These are phyloP conservation scores for Dactylella cylindrospora DNA, from an alignment of 2,329 filamentous ascomycete genomes.

Conservation along the genomic window DNA sequence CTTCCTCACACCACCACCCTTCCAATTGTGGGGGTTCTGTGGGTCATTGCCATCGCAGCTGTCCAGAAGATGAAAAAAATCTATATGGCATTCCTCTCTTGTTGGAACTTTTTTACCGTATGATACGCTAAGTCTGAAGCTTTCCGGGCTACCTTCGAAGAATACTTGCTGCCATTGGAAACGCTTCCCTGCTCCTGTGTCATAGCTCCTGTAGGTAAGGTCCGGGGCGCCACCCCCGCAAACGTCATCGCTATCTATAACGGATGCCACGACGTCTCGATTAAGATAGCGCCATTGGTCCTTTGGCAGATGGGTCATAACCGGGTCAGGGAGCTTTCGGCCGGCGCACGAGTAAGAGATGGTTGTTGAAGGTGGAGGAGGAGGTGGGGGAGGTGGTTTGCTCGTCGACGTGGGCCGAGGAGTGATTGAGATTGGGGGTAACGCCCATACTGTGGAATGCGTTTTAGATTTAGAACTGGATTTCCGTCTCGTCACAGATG, in stretches of 20 bases:
- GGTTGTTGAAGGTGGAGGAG: not conserved
- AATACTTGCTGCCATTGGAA: not conserved
- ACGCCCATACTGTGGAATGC: not conserved
- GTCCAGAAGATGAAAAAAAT: constrained; percentile 6
- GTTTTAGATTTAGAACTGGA: not conserved
- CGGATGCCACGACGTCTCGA: not conserved
- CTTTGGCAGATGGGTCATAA: too few relatives aligned
- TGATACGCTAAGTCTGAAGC: not conserved
- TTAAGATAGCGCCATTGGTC: constrained; percentile 7
- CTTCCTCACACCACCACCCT: not conserved
- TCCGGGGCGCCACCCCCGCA: not conserved
- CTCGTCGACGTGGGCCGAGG: not conserved
- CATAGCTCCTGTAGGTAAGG: too few relatives aligned
- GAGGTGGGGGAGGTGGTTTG: not conserved
- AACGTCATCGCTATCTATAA: constrained; percentile 1
- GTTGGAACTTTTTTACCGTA: not conserved
- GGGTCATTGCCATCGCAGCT: not conserved
- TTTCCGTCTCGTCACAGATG: not conserved
- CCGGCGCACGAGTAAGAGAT: not conserved
- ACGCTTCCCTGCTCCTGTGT: not conserved
- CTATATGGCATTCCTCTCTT: not conserved
- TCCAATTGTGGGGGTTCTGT: not conserved
- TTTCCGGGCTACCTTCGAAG: constrained; percentile 9
- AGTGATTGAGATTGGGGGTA: too few relatives aligned
- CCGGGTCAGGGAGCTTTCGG: not conserved